These are phyloP conservation scores for Coriolopsis trogii DNA, from an alignment of 1,284 basidiomycete genomes.

Conservation along the genomic window DNA sequence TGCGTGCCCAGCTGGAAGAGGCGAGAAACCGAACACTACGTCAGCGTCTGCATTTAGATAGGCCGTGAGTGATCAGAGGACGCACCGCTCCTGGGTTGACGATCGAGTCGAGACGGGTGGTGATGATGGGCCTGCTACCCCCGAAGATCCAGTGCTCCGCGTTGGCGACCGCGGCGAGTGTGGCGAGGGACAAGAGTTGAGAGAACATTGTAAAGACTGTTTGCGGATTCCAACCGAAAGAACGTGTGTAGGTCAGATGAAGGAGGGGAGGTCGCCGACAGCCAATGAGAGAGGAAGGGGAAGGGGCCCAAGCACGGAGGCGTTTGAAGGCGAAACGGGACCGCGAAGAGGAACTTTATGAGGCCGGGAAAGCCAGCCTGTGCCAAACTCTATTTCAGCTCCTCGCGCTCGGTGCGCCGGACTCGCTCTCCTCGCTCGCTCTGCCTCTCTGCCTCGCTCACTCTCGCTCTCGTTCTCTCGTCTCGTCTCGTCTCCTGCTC, in stretches of 20 bases:
- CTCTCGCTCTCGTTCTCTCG: too few relatives aligned
- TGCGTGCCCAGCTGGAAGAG: conserved; percentile 25
- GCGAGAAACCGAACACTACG: neutral
- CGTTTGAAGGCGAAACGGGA: neutral
- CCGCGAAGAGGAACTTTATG: neutral
- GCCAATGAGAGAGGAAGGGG: conserved; percentile 5
- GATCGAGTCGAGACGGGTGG: conserved; percentile 34
- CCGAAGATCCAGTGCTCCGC: conserved; percentile 30
- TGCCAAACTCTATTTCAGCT: neutral
- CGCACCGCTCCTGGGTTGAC: conserved; percentile 27
- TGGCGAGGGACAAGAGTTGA: conserved; percentile 19
- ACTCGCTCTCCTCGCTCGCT: conserved; percentile 2
- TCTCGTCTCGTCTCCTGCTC: too few relatives aligned
- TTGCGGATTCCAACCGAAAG: too few relatives aligned
- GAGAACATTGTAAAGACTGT: conserved; percentile 20
- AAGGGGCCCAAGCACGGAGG: conserved; percentile 6
- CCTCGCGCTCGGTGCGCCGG: neutral
- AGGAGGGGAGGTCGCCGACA: conserved; percentile 11
- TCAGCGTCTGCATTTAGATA: neutral
- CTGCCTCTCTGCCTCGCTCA: neutral
- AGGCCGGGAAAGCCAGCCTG: neutral
- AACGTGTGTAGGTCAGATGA: conserved; percentile 24
- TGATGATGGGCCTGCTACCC: conserved; percentile 26
- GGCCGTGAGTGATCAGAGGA: neutral
- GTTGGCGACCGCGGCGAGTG: conserved; percentile 25